Conservation (phyloP, 177 flowering plant species). For the Vitis hybrid region DNA sequence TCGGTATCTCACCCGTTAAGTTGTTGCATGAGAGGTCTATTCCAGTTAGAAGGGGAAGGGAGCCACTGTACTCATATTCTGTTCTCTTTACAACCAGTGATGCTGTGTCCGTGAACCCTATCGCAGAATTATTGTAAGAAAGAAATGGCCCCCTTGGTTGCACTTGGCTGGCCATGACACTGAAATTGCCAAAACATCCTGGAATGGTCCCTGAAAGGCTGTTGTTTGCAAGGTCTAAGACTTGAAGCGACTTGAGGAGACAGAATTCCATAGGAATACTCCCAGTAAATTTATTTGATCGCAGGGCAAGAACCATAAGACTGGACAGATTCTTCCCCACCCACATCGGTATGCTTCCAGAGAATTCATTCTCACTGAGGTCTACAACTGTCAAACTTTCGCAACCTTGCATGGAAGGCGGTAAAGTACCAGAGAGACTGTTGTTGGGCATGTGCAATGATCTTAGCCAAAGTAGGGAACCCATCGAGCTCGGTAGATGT, state of each 20-base stretch:
- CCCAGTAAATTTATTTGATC: conserved; percentile 13
- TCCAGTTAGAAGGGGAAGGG: background rate
- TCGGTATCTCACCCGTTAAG: conserved; percentile 5
- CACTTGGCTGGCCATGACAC: background rate
- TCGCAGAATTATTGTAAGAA: no score
- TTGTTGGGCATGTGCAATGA: conserved; percentile 13
- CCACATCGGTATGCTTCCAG: conserved; percentile 13
- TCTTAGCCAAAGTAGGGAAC: background rate
- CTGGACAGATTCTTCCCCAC: conserved; percentile 3
- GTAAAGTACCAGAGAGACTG: conserved; percentile 14
- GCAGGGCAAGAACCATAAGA: conserved; percentile 4
- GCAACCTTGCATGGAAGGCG: conserved; percentile 2
- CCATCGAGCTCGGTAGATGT: conserved; percentile 12
- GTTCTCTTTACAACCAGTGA: conserved; percentile 7
- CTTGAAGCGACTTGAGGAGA: conserved; percentile 1
- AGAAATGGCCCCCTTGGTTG: background rate
- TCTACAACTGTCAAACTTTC: background rate
- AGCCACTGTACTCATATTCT: background rate
- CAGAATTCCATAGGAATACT: conserved; percentile 12
- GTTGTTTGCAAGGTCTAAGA: conserved; percentile 17
- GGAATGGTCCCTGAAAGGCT: conserved; percentile 12
- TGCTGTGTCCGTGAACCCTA: background rate
- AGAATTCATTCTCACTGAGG: conserved; percentile 9
- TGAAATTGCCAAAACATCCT: conserved; percentile 4
- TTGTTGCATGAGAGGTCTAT: conserved; percentile 8